Percentiles rank a stretch among this genome's conserved stretches.
Evolutionary conservation across 192 early-diverging fungal genomes (phyloP).

Genomic region (Dissophora globulifera): DNA sequence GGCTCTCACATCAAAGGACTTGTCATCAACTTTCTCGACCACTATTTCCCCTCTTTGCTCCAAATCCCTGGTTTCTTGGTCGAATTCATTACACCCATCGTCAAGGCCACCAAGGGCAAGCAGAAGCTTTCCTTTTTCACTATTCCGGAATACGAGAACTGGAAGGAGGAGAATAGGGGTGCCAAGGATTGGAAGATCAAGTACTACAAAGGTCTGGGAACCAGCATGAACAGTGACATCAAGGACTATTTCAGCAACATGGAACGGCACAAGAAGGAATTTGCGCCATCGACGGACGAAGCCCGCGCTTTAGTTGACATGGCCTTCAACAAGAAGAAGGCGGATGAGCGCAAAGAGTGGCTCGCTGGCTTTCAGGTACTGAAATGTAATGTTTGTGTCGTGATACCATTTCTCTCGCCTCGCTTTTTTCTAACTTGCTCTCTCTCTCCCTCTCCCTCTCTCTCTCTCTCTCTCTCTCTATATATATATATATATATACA

Average conservation of each 20-base stretch:
- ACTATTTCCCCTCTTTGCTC: constrained; percentile 91
- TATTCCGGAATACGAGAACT: constrained; percentile 90
- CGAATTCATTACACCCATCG: constrained; percentile 98
- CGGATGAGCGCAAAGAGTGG: constrained; percentile 97
- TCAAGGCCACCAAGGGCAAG: constrained; percentile 80
- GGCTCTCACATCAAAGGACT: constrained; percentile 98
- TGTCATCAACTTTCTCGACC: constrained; percentile 95
- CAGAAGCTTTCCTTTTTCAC: constrained; percentile 85
- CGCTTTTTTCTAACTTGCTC: no score
- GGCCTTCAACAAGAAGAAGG: constrained; percentile 96
- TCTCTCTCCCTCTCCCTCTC: no score
- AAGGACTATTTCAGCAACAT: constrained; percentile 93
- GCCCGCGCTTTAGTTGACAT: constrained; percentile 90
- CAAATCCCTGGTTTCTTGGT: constrained; percentile 91
- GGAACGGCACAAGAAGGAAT: constrained; percentile 81
- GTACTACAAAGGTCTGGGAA: constrained; percentile 99
- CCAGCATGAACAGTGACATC: constrained; percentile 83
- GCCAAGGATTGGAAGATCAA: constrained; percentile 87
- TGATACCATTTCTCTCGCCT: no score
- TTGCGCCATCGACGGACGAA: constrained; percentile 63
- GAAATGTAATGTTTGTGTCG: no score
- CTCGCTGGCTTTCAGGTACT: constrained; percentile 72
- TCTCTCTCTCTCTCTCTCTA: background rate
- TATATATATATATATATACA: background rate
- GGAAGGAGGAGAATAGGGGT: constrained; percentile 74